Evolutionary conservation across 805 yeast genomes (phyloP), one percentile per base, ranked within the genome.

Genomic region (Sugiyamaella marilandica): DNA sequence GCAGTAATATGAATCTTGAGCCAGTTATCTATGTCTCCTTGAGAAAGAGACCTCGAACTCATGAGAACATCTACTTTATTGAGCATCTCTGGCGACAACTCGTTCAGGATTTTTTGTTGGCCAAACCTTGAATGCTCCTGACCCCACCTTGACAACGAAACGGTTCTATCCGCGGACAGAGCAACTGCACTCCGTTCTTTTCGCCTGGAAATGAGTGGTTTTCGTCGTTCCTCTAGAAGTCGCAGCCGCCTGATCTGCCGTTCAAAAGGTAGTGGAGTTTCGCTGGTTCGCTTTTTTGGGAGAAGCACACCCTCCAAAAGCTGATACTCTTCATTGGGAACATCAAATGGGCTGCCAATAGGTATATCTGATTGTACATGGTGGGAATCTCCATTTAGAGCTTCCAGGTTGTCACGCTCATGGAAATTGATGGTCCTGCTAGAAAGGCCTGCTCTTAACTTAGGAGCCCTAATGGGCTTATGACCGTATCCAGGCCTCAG

Each of bases 21-120:
- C 53, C 60, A 63, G 41, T 41, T 37, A 31, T 58, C 62, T 41
- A 64, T 51, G n/a, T 61, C 61, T 4, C 50, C 36, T 14, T 59
- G 32, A 41, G 60, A 41, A 37, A 63, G 52, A 2, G 61, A 49
- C 10, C 62, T 48, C 33, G 55, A 37, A 13, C 34, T 43, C 51
- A 58, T 51, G 8, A 59, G 49, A 11, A 24, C 41, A 3, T 29
- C 49, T 24, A 59, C 41, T 14, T 53, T 55, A 10, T 44, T 49
- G 26, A 41, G 14, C 37, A 35, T 49, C 29, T 54, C 57, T 9
- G 55, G 55, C 9, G 55, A 46, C 21, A 52, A 19, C 21, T 32
- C 36, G 21, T 19, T 44, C 13, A 37, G 41, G 14, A 36, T 16
- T 13, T 49, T 45, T 45, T 47, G 51, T 31, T 32, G 26, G 18